Conservation (phyloP, 1,284 basidiomycete genomes). For the Prillingera fragicola region DNA sequence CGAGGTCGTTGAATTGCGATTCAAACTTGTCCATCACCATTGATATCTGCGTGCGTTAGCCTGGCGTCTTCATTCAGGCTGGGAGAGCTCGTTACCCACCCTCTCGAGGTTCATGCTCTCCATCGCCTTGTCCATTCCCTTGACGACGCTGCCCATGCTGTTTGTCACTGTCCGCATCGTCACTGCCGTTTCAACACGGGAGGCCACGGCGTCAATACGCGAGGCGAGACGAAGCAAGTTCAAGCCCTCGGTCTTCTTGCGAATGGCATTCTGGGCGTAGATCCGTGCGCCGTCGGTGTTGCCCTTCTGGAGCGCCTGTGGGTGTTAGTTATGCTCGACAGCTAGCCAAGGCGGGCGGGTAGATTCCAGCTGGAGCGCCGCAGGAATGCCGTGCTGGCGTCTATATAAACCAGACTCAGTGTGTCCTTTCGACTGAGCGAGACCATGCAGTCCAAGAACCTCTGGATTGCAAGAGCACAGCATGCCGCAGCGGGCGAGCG, state of each 20-base stretch:
- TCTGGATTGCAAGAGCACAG: too few species aligned
- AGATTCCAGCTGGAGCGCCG: too few species aligned
- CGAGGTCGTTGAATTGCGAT: constrained; percentile 89
- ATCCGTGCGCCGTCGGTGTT: constrained; percentile 98
- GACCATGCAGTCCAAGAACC: too few species aligned
- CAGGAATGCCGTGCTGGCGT: too few species aligned
- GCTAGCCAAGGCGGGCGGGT: constrained; percentile 5
- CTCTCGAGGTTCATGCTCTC: constrained; percentile 97
- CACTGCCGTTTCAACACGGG: constrained; percentile 96
- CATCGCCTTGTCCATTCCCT: constrained; percentile 99
- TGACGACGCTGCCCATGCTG: constrained; percentile 93
- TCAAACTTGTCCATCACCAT: constrained; percentile 99
- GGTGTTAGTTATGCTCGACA: neutral
- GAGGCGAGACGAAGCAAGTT: constrained; percentile 83
- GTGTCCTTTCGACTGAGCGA: too few species aligned
- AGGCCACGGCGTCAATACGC: constrained; percentile 93
- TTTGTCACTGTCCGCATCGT: constrained; percentile 86
- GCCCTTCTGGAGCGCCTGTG: constrained; percentile 88
- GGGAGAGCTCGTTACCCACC: constrained; percentile 52
- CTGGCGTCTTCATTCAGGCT: neutral
- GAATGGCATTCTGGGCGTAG: constrained; percentile 96
- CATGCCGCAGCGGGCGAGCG: too few species aligned
- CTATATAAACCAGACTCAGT: too few species aligned
- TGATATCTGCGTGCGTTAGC: constrained; percentile 67
- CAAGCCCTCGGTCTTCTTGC: constrained; percentile 93